Base-by-base conservation (phyloP, 2,329 filamentous ascomycete species). In the Aureobasidium sp. region DNA sequence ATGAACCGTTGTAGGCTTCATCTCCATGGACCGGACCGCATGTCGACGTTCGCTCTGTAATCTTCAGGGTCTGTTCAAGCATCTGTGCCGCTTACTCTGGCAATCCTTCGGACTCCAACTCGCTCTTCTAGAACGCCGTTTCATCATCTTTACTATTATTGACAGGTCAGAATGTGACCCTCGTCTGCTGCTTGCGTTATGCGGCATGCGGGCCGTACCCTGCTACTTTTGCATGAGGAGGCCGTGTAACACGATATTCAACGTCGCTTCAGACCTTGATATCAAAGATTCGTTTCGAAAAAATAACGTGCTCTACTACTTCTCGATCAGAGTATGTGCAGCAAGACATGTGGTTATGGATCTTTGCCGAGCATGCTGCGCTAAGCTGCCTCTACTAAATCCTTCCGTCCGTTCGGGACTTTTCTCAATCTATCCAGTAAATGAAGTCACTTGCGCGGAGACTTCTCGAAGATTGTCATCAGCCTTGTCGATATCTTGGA, bases 381-480 rank as follows among this genome's bases (percentile, higher is more conserved):
- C 50, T 42, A 54, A 42, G 25, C 50, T 31, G 25, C 17, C 50
- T 42, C 35, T 42, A 54, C 37, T 54, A 25, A 40, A 40, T 54
- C 50, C 50, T 54, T 38, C 50, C 37, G 37, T 42, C 37, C 23
- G 40, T 11, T 54, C 27, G 37, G 37, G 37, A 19, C 50, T 31
- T 42, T 10, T 35, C 19, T 38, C 33, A 54, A 54, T 54, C 19
- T 54, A 42, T 33, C 15, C 17, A 42, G 10, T 31, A 54, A 31
- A 54, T 54, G 37, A 54, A 54, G 15, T 31, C 35, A 54, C 50
- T 54, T 33, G 37, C 19, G 37, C 37, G 50, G 50, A 54, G 50
- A 54, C 50, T 54, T 54, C 50, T 54, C 50, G 50, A 54, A 54
- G 50, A 54, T 54, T 54, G 10, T 54, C 50, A 42, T 54, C 50